Evolutionary conservation across 2,329 filamentous ascomycete species (phyloP), one percentile per base, ranked within the genome.

Genomic region (Apiospora rasikravindrae): DNA sequence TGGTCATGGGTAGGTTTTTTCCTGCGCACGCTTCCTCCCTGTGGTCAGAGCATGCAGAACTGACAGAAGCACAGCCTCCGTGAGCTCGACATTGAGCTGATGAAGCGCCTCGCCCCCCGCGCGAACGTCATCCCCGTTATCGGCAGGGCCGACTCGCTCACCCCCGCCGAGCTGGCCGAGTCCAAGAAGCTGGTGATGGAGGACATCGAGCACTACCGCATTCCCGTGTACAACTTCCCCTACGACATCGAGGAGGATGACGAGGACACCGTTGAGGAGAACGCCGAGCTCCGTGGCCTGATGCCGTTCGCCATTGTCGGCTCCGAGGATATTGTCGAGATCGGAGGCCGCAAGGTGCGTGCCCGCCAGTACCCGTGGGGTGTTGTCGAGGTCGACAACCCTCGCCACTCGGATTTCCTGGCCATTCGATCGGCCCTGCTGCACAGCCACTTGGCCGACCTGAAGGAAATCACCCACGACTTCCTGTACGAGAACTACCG

Each of bases 141-240:
- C 83, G 96, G 96, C 81, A 98, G 98, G 84, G 96, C 96, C 82
- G 96, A 99, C 84, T 97, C 96, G 29, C 92, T 99, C 75, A 99
- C 96, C 71, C 96, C 96, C 51, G 93, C 94, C 77, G 96, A 99
- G 87, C 89, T 99, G 75, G 96, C 96, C 77, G 96, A 99, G 86
- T 98, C 96, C 77, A 99, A 99, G 91, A 99, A 98, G 89, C 90
- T 99, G 74, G 95, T 99, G 81, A 99, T 99, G 96, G 96, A 99
- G 88, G 96, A 99, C 83, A 99, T 99, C 78, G 96, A 99, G 86
- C 96, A 99, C 86, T 99, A 99, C 88, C 93, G 96, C 82, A 99
- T 99, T 78, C 96, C 96, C 67, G 96, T 99, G 76, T 99, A 99
- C 90, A 99, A 99, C 90, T 99, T 99, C 89, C 96, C 96, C 69